Conservation (phyloP, 2,329 filamentous ascomycete species). For the Pseudogymnoascus sp. region DNA sequence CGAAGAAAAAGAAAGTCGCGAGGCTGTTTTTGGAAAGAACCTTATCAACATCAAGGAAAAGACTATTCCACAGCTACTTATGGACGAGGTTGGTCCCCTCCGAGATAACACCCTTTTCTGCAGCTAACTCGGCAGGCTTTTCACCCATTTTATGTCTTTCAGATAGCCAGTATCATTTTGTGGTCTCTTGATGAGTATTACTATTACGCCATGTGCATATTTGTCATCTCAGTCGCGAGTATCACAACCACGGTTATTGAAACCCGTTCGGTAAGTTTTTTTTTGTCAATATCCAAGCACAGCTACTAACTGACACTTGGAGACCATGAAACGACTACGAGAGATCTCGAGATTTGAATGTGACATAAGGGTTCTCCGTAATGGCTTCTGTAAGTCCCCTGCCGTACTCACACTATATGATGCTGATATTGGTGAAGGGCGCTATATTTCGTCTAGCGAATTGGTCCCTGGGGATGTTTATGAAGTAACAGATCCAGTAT, state of each 20-base stretch:
- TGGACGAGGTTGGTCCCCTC: slow-evolving; percentile 65
- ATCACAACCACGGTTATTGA: slow-evolving; percentile 85
- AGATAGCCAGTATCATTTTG: slow-evolving; percentile 84
- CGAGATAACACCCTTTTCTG: slow-evolving; percentile 9
- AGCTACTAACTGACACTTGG: slow-evolving; percentile 11
- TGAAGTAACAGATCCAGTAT: slow-evolving; percentile 87
- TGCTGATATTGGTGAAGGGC: slow-evolving; percentile 45
- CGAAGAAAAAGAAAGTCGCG: slow-evolving; percentile 77
- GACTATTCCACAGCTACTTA: slow-evolving; percentile 68
- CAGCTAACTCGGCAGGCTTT: slow-evolving; percentile 54
- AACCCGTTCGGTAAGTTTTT: slow-evolving; percentile 62
- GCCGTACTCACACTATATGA: slow-evolving; percentile 9
- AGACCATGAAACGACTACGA: slow-evolving; percentile 82
- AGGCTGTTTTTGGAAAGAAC: slow-evolving; percentile 83
- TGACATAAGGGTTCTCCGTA: slow-evolving; percentile 85
- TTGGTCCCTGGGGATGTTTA: slow-evolving; percentile 94
- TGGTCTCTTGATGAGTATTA: slow-evolving; percentile 98
- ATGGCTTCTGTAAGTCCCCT: slow-evolving; percentile 70
- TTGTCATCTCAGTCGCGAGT: slow-evolving; percentile 87
- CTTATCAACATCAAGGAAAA: slow-evolving; percentile 92
- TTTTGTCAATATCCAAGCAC: slow-evolving; percentile 14
- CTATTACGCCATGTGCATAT: slow-evolving; percentile 94
- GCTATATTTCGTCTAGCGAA: slow-evolving; percentile 76
- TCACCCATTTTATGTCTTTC: slow-evolving; percentile 97
- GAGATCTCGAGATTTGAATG: slow-evolving; percentile 95